Percentiles rank a stretch among this genome's conserved stretches.
Evolutionary conservation across 108 stramenopile genomes (phyloP).

Genomic region (Hondaea fermentalgiana): DNA sequence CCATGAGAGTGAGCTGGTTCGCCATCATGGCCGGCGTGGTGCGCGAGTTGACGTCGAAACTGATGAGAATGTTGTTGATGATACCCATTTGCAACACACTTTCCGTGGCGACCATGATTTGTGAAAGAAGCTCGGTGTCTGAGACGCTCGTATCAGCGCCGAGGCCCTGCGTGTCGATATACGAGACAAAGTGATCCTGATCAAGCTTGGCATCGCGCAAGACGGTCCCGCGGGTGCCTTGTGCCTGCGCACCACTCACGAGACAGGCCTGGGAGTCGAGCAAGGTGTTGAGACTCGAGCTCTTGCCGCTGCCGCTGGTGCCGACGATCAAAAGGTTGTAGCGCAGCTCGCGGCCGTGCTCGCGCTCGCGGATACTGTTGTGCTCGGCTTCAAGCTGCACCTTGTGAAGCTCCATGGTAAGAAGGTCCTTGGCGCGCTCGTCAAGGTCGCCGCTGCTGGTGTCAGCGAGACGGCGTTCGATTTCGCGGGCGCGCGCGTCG

Average conservation of each 20-base stretch:
- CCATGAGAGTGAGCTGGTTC: slow-evolving; percentile 8
- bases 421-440: slow-evolving; percentile 3
- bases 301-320: background rate
- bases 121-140: background rate
- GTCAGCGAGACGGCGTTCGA: background rate
- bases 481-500: background rate
- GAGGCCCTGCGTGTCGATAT: slow-evolving; percentile 3
- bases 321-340: slow-evolving; percentile 8
- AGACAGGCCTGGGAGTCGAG: background rate
- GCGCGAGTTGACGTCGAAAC: background rate
- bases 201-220: slow-evolving; percentile 15
- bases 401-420: background rate
- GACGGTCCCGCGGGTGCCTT: background rate
- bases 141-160: slow-evolving; percentile 13
- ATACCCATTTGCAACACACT: slow-evolving; percentile 10
- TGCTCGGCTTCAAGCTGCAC: background rate
- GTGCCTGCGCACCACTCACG: background rate
- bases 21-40: slow-evolving; percentile 19
- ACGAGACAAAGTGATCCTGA: slow-evolving; percentile 1
- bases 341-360: background rate
- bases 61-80: slow-evolving; percentile 15
- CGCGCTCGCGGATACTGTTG: background rate
- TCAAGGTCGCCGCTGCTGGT: background rate
- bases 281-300: background rate
- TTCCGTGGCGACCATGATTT: slow-evolving; percentile 6